Evolutionary conservation across 768 basidiomycete genomes (phyloP).

Genomic region (Trametopsis cervina): DNA sequence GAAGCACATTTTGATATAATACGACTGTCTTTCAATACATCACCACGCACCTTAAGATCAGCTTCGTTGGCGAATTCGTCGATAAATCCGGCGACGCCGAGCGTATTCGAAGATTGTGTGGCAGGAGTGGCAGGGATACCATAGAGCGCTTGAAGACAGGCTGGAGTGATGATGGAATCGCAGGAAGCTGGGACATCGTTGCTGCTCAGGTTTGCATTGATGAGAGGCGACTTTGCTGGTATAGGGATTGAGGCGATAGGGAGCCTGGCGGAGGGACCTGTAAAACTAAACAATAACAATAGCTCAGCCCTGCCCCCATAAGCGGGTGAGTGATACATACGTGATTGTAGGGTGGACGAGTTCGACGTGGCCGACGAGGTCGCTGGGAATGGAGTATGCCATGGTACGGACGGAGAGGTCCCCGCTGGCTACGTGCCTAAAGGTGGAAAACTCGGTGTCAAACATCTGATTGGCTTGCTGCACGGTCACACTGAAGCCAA

Average conservation of each 20-base stretch:
- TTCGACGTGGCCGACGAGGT: slow-evolving; percentile 24
- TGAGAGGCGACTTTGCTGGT: background rate
- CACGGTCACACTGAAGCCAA: slow-evolving; percentile 26
- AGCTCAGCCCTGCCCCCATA: too few relatives aligned
- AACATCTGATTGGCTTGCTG: slow-evolving; percentile 29
- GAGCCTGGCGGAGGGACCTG: slow-evolving; percentile 11
- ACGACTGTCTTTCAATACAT: too few relatives aligned
- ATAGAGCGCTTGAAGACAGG: slow-evolving; percentile 28
- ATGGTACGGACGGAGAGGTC: slow-evolving; percentile 27
- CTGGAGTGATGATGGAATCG: slow-evolving; percentile 19
- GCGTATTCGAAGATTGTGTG: slow-evolving; percentile 16
- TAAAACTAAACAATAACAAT: too few relatives aligned
- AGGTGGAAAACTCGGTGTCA: slow-evolving; percentile 28
- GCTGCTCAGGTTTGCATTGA: slow-evolving; percentile 18
- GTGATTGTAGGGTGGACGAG: slow-evolving; percentile 26
- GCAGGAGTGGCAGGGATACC: slow-evolving; percentile 28
- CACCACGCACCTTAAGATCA: slow-evolving; percentile 22
- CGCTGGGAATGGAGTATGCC: slow-evolving; percentile 29
- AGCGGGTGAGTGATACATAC: slow-evolving; percentile 14
- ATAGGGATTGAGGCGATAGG: slow-evolving; percentile 21
- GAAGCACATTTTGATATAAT: slow-evolving; percentile 21
- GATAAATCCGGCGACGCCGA: slow-evolving; percentile 28
- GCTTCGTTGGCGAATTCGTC: slow-evolving; percentile 24
- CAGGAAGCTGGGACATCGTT: slow-evolving; percentile 21
- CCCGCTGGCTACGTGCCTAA: slow-evolving; percentile 25